Evolutionary conservation across 108 stramenopile species (phyloP).

Genomic region (Phaeodactylum tricornutum): DNA sequence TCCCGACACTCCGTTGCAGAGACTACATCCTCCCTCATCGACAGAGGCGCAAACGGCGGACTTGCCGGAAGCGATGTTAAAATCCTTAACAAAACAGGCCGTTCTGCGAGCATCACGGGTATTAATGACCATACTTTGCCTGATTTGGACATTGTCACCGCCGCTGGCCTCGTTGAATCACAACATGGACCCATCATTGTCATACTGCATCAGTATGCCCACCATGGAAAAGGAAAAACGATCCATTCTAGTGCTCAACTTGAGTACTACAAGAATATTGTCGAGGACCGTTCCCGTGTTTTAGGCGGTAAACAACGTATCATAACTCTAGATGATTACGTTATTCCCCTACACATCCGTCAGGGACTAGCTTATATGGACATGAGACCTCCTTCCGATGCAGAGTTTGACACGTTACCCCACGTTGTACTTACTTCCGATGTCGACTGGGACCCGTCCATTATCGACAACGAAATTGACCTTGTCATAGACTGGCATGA

Average conservation of each 20-base stretch:
- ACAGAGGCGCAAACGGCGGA: constrained; percentile 29
- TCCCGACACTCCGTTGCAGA: too few species aligned
- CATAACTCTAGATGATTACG: constrained; percentile 7
- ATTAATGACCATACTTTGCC: constrained; percentile 18
- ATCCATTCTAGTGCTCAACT: constrained; percentile 21
- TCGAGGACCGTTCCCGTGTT: constrained; percentile 9
- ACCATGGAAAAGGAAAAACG: constrained; percentile 3
- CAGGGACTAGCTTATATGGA: constrained; percentile 2
- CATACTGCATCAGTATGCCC: constrained; percentile 24
- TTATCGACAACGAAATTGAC: constrained; percentile 2
- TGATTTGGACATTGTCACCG: constrained; percentile 7
- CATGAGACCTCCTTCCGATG: background rate
- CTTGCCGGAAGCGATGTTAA: constrained; percentile 11
- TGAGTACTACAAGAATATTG: background rate
- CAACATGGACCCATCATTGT: constrained; percentile 7
- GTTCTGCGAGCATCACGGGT: constrained; percentile 12
- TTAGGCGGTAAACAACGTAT: constrained; percentile 11
- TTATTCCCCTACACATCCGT: constrained; percentile 1
- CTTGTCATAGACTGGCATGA: background rate
- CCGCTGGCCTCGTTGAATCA: constrained; percentile 7
- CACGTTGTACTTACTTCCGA: constrained; percentile 10
- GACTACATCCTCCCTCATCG: constrained; percentile 7
- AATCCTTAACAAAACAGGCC: constrained; percentile 6
- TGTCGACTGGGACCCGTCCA: constrained; percentile 15
- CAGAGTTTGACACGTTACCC: constrained; percentile 1